phyloP scores from a whole-genome alignment of 495 filamentous ascomycete species.

The Tetracladium setigerum region DNA sequence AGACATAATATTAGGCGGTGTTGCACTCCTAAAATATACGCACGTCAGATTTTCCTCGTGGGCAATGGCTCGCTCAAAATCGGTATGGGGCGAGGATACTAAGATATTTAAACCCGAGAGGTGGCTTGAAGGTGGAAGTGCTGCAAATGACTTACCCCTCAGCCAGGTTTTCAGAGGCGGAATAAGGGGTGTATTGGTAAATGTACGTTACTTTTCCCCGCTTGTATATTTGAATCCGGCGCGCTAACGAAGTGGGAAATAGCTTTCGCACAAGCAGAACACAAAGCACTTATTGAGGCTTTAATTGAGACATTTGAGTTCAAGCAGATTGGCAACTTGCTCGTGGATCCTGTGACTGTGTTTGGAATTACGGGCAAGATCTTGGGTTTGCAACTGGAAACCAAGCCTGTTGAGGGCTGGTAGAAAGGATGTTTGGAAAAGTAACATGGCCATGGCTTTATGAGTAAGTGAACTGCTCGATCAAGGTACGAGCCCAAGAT shows the following conservation, averaged over 20 bases:
- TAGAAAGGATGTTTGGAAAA: conserved; percentile 13
- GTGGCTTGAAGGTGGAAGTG: conserved; percentile 19
- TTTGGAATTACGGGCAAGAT: conserved; percentile 6
- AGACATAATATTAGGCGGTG: background rate
- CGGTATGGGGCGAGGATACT: conserved; percentile 21
- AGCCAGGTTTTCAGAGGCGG: no score
- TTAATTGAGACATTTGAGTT: conserved; percentile 14
- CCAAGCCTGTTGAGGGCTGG: conserved; percentile 1
- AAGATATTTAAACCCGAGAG: conserved; percentile 30
- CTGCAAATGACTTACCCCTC: background rate
- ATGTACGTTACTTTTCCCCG: background rate
- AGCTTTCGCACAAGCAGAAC: conserved; percentile 9
- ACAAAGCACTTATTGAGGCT: conserved; percentile 5
- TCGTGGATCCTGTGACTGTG: conserved; percentile 1
- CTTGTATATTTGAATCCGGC: background rate
- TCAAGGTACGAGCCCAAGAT: no score
- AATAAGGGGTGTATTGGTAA: conserved; percentile 7
- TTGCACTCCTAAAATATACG: background rate
- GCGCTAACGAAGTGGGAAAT: background rate
- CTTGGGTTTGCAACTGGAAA: conserved; percentile 1
- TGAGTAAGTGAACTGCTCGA: no score
- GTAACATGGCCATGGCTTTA: no score
- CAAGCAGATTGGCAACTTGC: background rate
- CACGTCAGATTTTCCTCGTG: conserved; percentile 1
- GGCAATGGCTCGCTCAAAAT: conserved; percentile 6